phyloP scores from a whole-genome alignment of 306 rosid genomes.

The Begonia masoniana region DNA sequence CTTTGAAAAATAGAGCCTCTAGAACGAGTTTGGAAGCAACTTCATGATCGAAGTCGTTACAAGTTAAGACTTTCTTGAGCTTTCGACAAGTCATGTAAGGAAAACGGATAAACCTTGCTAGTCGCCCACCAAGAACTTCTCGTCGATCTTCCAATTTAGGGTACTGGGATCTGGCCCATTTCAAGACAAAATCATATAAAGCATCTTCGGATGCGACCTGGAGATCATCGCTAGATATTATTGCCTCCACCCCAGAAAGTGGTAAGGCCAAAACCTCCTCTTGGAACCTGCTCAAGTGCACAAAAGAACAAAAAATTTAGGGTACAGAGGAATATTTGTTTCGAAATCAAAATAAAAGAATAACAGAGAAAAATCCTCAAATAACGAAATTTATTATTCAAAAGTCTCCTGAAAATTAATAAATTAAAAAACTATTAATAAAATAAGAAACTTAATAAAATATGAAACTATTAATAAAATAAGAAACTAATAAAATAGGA shows the following conservation, averaged over 20 bases:
- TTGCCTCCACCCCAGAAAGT: conserved; percentile 78
- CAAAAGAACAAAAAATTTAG: not conserved
- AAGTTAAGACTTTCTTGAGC: conserved; percentile 76
- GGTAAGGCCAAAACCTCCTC: conserved; percentile 82
- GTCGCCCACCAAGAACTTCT: conserved; percentile 56
- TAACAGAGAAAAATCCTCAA: no score
- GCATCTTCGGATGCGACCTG: conserved; percentile 96
- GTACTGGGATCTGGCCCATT: conserved; percentile 66
- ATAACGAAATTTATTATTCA: no score
- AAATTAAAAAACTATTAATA: no score
- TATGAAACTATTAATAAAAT: no score
- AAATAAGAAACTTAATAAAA: no score
- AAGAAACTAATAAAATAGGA: no score
- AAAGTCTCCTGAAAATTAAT: no score
- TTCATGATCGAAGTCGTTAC: conserved; percentile 79
- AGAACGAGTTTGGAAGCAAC: conserved; percentile 71
- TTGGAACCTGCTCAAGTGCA: conserved; percentile 45
- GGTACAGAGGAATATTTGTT: no score
- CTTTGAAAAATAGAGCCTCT: conserved; percentile 85
- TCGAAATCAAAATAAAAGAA: no score
- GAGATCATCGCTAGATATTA: conserved; percentile 78
- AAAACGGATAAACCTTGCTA: conserved; percentile 73
- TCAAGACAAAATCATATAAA: conserved; percentile 81
- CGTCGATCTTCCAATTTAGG: conserved; percentile 68
- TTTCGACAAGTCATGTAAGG: conserved; percentile 88